Evolutionary conservation across 495 filamentous ascomycete genomes (phyloP), one percentile per base, ranked within the genome.

Genomic region (Trichocladium antarcticum): DNA sequence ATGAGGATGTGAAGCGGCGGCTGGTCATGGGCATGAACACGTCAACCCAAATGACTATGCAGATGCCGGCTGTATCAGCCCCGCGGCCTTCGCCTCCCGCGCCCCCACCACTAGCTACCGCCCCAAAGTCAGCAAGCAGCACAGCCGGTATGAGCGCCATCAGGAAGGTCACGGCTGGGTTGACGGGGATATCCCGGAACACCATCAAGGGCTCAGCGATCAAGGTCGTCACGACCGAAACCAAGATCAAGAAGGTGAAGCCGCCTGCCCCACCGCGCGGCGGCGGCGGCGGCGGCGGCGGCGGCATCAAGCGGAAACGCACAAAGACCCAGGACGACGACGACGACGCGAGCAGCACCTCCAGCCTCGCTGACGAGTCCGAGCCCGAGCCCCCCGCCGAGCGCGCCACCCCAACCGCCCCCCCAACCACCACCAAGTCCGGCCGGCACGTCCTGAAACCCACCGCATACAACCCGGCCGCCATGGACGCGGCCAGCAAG

Each of bases 371-470:
- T 12, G 54, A 55, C 21, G 12, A 37, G 11, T 53, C 59, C 1
- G 49, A 52, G 2, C n/a, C 42, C 20, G 44, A 53, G 36, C 24
- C 44, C 1, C 19, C 49, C 34, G 17, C 19, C 9, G 11, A 35
- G 1, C 20, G 44, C 0, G 28, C 55, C 10, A 6, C 45, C 6
- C 8, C 41, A 1, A 14, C 45, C 32, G 68, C 77, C 36, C 72
- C 74, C 14, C 75, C 76, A 3, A 84, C 78, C 15, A 81, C 76
- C 57, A 93, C 88, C 6, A 87, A 88, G 55, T 94, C 87, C 12
- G 89, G 89, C 24, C 80, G 89, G 37, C 80, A 84, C 38, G 78
- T 94, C 8, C 78, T 81, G 54, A 86, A 84, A 49, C 87, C 88
- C 5, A 66, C 76, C 6, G 76, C 72, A 64, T 93, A 80, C 67